A percentile compares a stretch with the other conserved stretches of the same genome.
Evolutionary conservation across 1,284 basidiomycete species (phyloP).

Genomic region (Ganoderma sinense): DNA sequence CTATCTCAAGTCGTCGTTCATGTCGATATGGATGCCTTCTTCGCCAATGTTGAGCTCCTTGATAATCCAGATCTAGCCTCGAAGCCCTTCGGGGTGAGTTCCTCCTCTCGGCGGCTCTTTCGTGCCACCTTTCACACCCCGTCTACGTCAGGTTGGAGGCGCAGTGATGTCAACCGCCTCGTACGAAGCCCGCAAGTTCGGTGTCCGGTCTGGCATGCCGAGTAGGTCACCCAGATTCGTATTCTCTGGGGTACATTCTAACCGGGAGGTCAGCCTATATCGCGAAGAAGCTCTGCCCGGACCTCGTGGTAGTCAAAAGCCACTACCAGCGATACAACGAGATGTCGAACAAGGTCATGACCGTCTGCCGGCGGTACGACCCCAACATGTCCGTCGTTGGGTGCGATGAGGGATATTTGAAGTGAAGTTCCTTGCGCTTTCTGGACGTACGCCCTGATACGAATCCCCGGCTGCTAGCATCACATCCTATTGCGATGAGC

Average conservation of each 20-base stretch:
- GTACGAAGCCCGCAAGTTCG: slow-evolving; percentile 91
- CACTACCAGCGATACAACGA: slow-evolving; percentile 76
- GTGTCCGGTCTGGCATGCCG: slow-evolving; percentile 90
- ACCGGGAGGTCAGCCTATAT: slow-evolving; percentile 68
- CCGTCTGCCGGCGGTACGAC: slow-evolving; percentile 80
- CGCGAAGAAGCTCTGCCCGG: slow-evolving; percentile 92
- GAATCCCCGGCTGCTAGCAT: slow-evolving; percentile 56
- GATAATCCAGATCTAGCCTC: slow-evolving; percentile 81
- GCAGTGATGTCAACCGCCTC: slow-evolving; percentile 89
- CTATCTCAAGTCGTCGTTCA: slow-evolving; percentile 87
- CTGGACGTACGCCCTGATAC: background rate
- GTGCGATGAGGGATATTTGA: slow-evolving; percentile 90
- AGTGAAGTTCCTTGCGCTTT: slow-evolving; percentile 54
- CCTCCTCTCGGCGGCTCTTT: background rate
- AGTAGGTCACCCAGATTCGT: slow-evolving; percentile 48
- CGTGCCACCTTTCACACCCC: too few species aligned
- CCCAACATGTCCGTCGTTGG: slow-evolving; percentile 82
- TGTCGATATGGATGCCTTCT: slow-evolving; percentile 87
- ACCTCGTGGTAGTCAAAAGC: slow-evolving; percentile 80
- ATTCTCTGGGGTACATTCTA: slow-evolving; percentile 10
- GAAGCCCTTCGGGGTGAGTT: slow-evolving; percentile 86
- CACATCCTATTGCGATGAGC: slow-evolving; percentile 76
- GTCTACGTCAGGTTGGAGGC: slow-evolving; percentile 63
- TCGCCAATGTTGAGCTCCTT: slow-evolving; percentile 80
- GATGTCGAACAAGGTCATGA: slow-evolving; percentile 75